Evolutionary conservation across 805 yeast species (phyloP).

Genomic region (Spathaspora hagerdaliae): DNA sequence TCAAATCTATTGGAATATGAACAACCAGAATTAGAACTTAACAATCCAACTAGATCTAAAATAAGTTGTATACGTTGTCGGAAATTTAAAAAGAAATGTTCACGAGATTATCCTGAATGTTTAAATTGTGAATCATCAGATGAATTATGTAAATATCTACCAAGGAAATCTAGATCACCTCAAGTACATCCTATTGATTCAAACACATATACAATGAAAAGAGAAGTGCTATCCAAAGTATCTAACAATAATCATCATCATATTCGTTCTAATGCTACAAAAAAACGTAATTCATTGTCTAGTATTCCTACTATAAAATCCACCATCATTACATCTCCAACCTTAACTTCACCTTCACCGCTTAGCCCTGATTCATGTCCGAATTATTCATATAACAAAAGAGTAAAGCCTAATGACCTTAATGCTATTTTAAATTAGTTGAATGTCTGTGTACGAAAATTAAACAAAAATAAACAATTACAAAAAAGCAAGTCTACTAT

Average conservation of each 20-base stretch:
- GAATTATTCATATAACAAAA: background rate
- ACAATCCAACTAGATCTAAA: slow-evolving; percentile 18
- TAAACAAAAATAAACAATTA: background rate
- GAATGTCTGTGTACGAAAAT: background rate
- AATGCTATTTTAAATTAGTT: slow-evolving; percentile 8
- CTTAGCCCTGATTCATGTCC: background rate
- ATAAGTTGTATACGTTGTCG: slow-evolving; percentile 30
- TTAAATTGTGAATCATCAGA: slow-evolving; percentile 25
- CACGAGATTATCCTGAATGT: slow-evolving; percentile 29
- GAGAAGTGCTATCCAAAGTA: background rate
- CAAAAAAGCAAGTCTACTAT: background rate
- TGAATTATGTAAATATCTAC: slow-evolving; percentile 23
- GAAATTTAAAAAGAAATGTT: slow-evolving; percentile 26
- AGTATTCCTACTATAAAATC: background rate
- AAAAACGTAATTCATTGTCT: background rate
- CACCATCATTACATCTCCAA: background rate
- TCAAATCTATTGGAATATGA: background rate
- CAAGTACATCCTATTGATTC: background rate
- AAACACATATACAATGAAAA: background rate
- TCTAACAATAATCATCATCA: background rate
- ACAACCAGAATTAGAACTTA: slow-evolving; percentile 15
- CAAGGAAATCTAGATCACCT: slow-evolving; percentile 14
- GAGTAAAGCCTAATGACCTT: slow-evolving; percentile 5
- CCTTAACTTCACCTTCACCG: background rate
- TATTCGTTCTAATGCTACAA: too few species aligned